Base-by-base conservation (phyloP, 2,329 filamentous ascomycete genomes). In the Fusarium chaquense region DNA sequence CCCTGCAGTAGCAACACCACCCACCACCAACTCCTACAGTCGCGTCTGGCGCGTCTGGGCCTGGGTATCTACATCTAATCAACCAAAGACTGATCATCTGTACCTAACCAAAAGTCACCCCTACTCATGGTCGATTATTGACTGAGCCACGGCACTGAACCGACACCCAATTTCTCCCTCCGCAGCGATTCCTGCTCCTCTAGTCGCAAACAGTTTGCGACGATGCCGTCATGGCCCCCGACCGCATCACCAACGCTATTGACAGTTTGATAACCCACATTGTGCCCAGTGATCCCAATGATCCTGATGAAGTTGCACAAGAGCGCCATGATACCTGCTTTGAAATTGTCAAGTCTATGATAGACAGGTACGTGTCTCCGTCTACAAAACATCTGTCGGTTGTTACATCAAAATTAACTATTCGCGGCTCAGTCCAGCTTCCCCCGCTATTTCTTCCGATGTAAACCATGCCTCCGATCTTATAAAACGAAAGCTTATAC, bases 391-490 rank as follows among this genome's bases (percentile, higher is more conserved):
- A 11, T 30, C 24, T 45, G 16, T n/a, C 41, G 36, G 32, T 40
- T 35, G n/a, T 45, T 50, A 16, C n/a, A 30, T 22, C 45, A 36
- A 28, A 40, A 45, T 38, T 57, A 40, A 66, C 47, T 16, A 33
- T 43, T 62, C 66, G 36, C 18, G 41, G 67, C 62, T 50, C 56
- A 86, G 84, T 67, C 83, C 84, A 45, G 77, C 81, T 61, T 85
- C 86, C 64, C 84, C 88, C 51, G 81, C 85, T 56, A 81, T 90
- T 54, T 86, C 87, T 32, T 86, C 90, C 62, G 91, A 94, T 77
- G 91, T 97, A 69, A 95, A 97, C 78, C 94, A 98, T 84, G 94
- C 94, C 56, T 93, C 93, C 32, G 94, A 98, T 78, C 83, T 97
- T 74, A 98, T 99, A 79, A 96, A 95, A 83, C 89, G 93, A 77